phyloP scores from a whole-genome alignment of 352 stramenopile species.

The Globisporangium paroecandrum region DNA sequence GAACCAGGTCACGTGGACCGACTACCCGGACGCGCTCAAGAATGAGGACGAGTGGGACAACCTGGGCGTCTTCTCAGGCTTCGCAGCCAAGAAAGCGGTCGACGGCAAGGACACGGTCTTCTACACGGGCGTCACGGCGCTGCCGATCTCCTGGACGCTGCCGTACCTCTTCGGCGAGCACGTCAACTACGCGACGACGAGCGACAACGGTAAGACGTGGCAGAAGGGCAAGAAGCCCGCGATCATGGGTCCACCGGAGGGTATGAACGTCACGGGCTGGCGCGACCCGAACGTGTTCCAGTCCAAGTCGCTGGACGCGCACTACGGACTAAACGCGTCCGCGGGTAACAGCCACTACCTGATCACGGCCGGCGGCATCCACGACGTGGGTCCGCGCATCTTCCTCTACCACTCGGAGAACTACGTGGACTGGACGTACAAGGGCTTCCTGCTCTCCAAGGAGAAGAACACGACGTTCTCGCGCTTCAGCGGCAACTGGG shows the following conservation, averaged over 20 bases:
- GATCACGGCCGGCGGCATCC: constrained; percentile 49
- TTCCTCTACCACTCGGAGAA: constrained; percentile 63
- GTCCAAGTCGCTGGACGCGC: constrained; percentile 43
- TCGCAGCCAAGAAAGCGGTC: constrained; percentile 51
- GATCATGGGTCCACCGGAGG: constrained; percentile 42
- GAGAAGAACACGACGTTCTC: constrained; percentile 68
- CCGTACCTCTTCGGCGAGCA: constrained; percentile 67
- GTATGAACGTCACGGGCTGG: constrained; percentile 62
- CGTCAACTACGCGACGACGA: constrained; percentile 60
- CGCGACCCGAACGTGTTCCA: constrained; percentile 62
- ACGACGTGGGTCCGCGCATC: constrained; percentile 47
- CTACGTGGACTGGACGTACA: constrained; percentile 66
- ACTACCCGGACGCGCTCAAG: constrained; percentile 57
- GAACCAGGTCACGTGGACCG: constrained; percentile 68
- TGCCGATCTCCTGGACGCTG: constrained; percentile 32
- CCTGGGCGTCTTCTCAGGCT: constrained; percentile 75
- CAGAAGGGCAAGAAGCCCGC: constrained; percentile 47
- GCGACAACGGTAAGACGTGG: constrained; percentile 54
- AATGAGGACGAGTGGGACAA: constrained; percentile 65
- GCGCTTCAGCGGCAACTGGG: constrained; percentile 50
- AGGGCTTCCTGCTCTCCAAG: constrained; percentile 52
- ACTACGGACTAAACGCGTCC: constrained; percentile 24
- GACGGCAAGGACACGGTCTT: constrained; percentile 67
- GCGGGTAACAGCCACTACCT: constrained; percentile 49
- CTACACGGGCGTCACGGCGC: constrained; percentile 28